Conservation (phyloP, 2,329 filamentous ascomycete genomes). For the Parasarocladium wereldwijsianum region DNA sequence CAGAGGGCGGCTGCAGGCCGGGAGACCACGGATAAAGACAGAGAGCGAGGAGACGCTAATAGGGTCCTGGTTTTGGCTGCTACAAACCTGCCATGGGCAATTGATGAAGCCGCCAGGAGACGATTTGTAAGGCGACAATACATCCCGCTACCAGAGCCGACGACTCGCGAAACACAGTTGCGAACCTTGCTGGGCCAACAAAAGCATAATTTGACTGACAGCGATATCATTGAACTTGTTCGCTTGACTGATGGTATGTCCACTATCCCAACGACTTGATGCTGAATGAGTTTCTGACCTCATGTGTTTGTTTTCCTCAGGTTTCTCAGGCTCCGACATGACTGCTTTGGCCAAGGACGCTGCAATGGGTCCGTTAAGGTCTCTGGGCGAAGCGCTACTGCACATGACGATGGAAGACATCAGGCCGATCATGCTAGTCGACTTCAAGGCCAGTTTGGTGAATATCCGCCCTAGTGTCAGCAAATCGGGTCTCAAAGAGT, state of each 20-base stretch:
- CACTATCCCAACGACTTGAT: neutral
- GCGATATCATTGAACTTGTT: slow-evolving; percentile 64
- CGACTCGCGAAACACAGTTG: slow-evolving; percentile 67
- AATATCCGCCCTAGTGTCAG: slow-evolving; percentile 87
- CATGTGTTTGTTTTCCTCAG: slow-evolving; percentile 27
- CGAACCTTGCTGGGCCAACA: slow-evolving; percentile 71
- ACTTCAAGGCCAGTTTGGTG: slow-evolving; percentile 71
- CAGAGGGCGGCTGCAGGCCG: slow-evolving; percentile 82
- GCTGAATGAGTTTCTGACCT: no score
- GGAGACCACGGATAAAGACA: slow-evolving; percentile 52
- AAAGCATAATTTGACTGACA: slow-evolving; percentile 61
- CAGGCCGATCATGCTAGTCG: slow-evolving; percentile 63
- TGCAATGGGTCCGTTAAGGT: slow-evolving; percentile 88
- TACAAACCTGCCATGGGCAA: slow-evolving; percentile 94
- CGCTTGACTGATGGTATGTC: slow-evolving; percentile 64
- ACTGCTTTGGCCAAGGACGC: slow-evolving; percentile 94
- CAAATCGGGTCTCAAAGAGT: slow-evolving; percentile 68
- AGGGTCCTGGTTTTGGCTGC: slow-evolving; percentile 86
- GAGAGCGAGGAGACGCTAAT: slow-evolving; percentile 64
- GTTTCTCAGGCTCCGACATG: slow-evolving; percentile 96
- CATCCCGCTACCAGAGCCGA: slow-evolving; percentile 79
- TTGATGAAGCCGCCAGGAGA: slow-evolving; percentile 84
- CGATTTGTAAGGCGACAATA: slow-evolving; percentile 91
- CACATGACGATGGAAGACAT: slow-evolving; percentile 93
- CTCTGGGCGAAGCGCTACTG: slow-evolving; percentile 75